A percentile compares a stretch with the other conserved stretches of the same genome.
Evolutionary conservation across 2,329 filamentous ascomycete genomes (phyloP).

Genomic region (Stenocarpella maydis): DNA sequence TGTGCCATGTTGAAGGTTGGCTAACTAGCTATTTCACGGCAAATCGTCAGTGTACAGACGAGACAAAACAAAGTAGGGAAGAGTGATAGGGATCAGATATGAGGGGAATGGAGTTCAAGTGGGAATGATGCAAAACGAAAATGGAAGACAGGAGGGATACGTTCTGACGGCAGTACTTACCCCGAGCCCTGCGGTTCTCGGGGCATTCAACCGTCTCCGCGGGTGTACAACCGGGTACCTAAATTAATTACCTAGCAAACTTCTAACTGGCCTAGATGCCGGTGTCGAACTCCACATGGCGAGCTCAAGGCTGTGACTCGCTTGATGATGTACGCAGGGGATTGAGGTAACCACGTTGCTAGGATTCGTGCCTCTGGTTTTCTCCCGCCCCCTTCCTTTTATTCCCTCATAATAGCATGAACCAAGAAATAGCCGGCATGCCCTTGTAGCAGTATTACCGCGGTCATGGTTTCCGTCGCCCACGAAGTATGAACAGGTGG

Average conservation of each 20-base stretch:
- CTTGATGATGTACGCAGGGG: background rate
- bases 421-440: no score
- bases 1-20: background rate
- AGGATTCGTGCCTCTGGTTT: no score
- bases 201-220: conserved; percentile 5
- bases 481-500: no score
- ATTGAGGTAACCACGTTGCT: background rate
- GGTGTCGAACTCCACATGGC: background rate
- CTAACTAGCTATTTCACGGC: background rate
- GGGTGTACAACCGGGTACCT: background rate
- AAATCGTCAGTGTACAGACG: background rate
- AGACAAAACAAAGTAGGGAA: background rate
- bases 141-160: background rate
- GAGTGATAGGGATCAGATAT: no score
- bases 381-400: no score
- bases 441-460: no score
- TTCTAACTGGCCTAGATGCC: background rate
- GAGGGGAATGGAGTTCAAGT: background rate
- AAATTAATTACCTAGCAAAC: background rate
- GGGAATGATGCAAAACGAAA: background rate
- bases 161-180: background rate
- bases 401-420: no score
- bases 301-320: background rate
- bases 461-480: no score
- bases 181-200: background rate